A percentile compares a stretch with the other conserved stretches of the same genome.
Conservation (phyloP, 306 rosid genomes). For the Cucumis melo region DNA sequence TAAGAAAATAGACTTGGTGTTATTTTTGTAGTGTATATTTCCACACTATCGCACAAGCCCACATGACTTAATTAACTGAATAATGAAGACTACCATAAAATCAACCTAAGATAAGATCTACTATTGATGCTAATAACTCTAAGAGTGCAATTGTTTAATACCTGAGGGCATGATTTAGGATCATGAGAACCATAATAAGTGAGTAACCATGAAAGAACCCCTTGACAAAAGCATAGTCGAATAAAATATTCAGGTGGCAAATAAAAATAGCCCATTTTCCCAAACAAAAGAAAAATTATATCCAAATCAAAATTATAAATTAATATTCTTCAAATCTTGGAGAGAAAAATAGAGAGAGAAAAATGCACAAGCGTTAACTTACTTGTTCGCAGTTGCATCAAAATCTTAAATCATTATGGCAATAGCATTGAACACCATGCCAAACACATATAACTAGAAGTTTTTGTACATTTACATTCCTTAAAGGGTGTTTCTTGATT, state of each 20-base stretch:
- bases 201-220: slow-evolving; percentile 93
- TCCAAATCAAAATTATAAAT: background rate
- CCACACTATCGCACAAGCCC: background rate
- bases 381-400: too few relatives aligned
- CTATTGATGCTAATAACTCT: slow-evolving; percentile 6
- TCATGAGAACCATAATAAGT: slow-evolving; percentile 73
- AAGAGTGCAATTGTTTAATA: slow-evolving; percentile 11
- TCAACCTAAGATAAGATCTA: background rate
- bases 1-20: too few relatives aligned
- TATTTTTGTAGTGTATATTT: background rate
- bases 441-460: too few relatives aligned
- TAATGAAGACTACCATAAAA: background rate
- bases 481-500: slow-evolving; percentile 84
- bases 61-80: background rate
- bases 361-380: slow-evolving; percentile 2
- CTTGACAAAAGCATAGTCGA: slow-evolving; percentile 26
- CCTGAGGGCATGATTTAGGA: slow-evolving; percentile 94
- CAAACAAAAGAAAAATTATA: background rate
- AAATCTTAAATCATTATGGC: too few relatives aligned
- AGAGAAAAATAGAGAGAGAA: background rate
- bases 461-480: slow-evolving; percentile 92
- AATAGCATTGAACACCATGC: too few relatives aligned
- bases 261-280: background rate
- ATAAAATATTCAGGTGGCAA: background rate
- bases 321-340: background rate